Evolutionary conservation across 2,329 filamentous ascomycete genomes (phyloP).

Genomic region (Sporothrix brunneoviolacea): DNA sequence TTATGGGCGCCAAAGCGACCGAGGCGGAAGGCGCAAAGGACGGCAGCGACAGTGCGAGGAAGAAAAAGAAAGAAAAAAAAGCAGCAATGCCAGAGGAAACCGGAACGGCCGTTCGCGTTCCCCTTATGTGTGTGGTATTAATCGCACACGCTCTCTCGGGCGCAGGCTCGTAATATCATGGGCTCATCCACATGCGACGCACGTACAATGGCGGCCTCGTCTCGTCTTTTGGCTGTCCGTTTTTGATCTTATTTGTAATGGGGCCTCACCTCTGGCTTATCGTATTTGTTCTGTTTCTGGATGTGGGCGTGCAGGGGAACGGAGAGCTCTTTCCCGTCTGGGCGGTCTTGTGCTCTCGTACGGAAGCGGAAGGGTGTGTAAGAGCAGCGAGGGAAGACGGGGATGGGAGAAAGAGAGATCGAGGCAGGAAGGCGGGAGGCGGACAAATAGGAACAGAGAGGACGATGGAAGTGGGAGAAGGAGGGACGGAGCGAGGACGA

Average conservation of each 20-base stretch:
- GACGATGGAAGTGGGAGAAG: not conserved
- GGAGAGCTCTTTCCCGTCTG: too few species aligned
- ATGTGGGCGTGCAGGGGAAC: too few species aligned
- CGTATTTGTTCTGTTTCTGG: too few species aligned
- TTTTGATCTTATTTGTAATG: too few species aligned
- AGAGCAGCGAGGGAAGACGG: too few species aligned
- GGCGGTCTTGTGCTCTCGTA: too few species aligned
- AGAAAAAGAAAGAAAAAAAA: not conserved
- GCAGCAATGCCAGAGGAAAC: not conserved
- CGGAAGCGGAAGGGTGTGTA: too few species aligned
- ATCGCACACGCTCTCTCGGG: not conserved
- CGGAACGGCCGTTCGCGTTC: not conserved
- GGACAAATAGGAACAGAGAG: not conserved
- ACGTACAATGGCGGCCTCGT: slow-evolving; percentile 2
- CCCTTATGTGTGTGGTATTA: not conserved
- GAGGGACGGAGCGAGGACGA: not conserved
- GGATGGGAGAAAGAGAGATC: too few species aligned
- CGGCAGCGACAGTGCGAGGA: not conserved
- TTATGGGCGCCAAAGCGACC: too few species aligned
- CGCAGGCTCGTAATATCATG: not conserved
- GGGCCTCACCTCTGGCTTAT: too few species aligned
- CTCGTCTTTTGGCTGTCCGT: not conserved
- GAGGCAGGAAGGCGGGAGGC: too few species aligned
- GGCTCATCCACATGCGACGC: slow-evolving; percentile 9
- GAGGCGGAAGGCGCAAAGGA: not conserved